Percentiles rank a stretch among this genome's conserved stretches.
Evolutionary conservation across 345 rosid genomes (phyloP).

Genomic region (Sisymbrium irio): DNA sequence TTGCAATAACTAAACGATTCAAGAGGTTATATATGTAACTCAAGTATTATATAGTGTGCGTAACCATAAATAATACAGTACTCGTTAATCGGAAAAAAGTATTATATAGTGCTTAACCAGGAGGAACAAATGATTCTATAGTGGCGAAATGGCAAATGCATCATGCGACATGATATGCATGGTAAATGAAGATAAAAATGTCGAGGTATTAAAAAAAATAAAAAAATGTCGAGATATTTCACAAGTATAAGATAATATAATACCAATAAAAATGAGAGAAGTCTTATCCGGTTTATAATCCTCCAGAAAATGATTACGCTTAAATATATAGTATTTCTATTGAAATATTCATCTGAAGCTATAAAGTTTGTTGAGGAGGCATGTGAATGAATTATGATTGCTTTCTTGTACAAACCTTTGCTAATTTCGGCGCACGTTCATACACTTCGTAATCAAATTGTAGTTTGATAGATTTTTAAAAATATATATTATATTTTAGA

Average conservation of each 20-base stretch:
- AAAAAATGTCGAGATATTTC: conserved; percentile 1
- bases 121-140: not conserved
- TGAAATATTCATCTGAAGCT: conserved; percentile 4
- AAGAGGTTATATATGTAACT: not conserved
- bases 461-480: conserved; percentile 1
- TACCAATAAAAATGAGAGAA: not conserved
- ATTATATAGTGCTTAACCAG: not conserved
- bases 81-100: not conserved
- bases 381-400: conserved; percentile 30
- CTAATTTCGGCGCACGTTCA: conserved; percentile 31
- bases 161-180: not conserved
- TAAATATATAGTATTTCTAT: not conserved
- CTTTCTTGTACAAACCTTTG: conserved; percentile 9
- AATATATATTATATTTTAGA: not conserved
- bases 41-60: not conserved
- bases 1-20: not conserved
- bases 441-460: conserved; percentile 23
- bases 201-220: too few species aligned
- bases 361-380: conserved; percentile 9
- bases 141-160: not conserved
- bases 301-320: not conserved
- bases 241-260: not conserved
- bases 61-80: not conserved
- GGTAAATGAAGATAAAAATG: too few species aligned
- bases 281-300: conserved; percentile 13